Evolutionary conservation across 2,329 filamentous ascomycete genomes (phyloP), one percentile per base, ranked within the genome.

Genomic region (Geosmithia morbida): DNA sequence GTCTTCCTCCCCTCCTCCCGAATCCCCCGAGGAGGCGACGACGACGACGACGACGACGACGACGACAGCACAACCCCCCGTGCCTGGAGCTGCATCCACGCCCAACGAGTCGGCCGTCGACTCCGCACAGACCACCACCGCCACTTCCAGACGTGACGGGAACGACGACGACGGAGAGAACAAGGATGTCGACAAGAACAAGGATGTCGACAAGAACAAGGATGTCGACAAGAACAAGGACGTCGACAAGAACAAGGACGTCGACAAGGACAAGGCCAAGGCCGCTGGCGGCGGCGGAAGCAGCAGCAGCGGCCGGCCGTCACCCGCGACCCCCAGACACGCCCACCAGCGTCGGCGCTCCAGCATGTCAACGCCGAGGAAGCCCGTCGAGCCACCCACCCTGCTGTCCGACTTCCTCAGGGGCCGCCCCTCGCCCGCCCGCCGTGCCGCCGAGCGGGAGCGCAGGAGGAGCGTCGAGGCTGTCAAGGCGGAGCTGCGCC

Each of bases 381-480:
- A 60, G 46, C 52, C 55, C 6, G 60, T 66, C 10, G 47, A 50
- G 30, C 48, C 48, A 47, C 60, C 64, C 6, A 77, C 70, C 2
- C 61, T 80, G 4, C 64, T 80, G 8, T 63, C 65, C 33, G 76
- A 80, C 58, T 80, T 80, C 56, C 64, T 80, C 40, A 63, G 75
- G 20, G 76, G 76, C 14, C 68, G 74, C 18, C 76, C 71, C 2
- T 71, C 75, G 10, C 69, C 76, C 2, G 70, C 72, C n/a, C 71
- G 78, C 26, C 51, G 75, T 16, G 68, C 71, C 1, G 74, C 74
- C 8, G 65, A 72, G 8, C 67, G 68, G 13, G 65, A 69, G 45
- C 68, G 75, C 52, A 69, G 78, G 54, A 74, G 75, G 62, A 77
- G 74, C 55, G 61, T 79, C 54, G 74, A 84, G 63, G 60, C 73